Evolutionary conservation across 495 filamentous ascomycete species (phyloP).

Genomic region (Annulohypoxylon maeteangense): DNA sequence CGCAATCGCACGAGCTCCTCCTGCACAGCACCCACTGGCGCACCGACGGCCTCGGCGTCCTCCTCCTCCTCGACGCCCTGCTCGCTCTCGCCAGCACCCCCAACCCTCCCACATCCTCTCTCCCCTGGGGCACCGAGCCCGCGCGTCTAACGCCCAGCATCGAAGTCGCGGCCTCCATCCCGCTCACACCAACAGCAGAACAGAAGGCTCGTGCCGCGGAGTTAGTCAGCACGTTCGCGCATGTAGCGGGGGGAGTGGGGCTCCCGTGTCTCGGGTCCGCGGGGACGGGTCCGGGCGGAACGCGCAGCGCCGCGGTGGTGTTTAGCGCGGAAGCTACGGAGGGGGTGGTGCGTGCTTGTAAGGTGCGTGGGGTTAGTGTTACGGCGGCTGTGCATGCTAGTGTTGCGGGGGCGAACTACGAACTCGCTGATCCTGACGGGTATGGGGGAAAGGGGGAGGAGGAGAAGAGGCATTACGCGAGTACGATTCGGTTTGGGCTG

Average conservation of each 20-base stretch:
- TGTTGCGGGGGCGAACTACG: background rate
- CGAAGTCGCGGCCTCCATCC: background rate
- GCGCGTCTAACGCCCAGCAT: background rate
- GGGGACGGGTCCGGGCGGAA: background rate
- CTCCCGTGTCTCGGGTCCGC: background rate
- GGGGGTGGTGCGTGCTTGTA: background rate
- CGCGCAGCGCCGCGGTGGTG: background rate
- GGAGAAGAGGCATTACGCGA: background rate
- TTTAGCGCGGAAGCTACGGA: background rate
- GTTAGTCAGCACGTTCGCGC: background rate
- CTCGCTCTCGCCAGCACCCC: background rate
- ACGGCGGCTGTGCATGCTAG: background rate
- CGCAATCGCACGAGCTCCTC: constrained; percentile 29
- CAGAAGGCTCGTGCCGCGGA: no score
- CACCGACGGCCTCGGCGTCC: constrained; percentile 47
- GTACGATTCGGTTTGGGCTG: background rate
- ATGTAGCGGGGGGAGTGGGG: background rate
- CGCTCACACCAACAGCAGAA: no score
- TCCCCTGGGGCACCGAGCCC: background rate
- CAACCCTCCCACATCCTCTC: background rate
- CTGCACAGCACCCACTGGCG: constrained; percentile 50
- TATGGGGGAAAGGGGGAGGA: no score
- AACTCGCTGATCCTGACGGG: background rate
- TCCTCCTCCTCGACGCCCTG: constrained; percentile 42
- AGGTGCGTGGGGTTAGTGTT: background rate